Conservation (phyloP, 2,329 filamentous ascomycete genomes). For the Thielaviopsis cerberus region DNA sequence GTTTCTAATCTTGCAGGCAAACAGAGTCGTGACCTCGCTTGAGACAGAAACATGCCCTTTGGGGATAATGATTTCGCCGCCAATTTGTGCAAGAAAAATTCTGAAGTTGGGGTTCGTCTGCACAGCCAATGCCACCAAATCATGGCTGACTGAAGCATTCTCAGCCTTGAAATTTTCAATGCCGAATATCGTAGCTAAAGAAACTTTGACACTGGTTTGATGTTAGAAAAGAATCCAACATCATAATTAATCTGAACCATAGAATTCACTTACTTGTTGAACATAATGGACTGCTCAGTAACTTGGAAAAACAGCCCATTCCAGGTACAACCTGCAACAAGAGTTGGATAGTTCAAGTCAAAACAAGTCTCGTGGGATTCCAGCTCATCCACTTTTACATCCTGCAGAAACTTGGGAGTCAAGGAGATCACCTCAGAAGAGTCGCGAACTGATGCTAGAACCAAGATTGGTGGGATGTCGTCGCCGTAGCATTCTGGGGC, state of each 20-base stretch:
- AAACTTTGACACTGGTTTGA: slow-evolving; percentile 16
- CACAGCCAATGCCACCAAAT: slow-evolving; percentile 26
- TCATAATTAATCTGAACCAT: background rate
- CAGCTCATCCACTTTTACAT: background rate
- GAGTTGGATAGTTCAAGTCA: slow-evolving; percentile 33
- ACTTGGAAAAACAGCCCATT: slow-evolving; percentile 31
- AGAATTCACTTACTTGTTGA: slow-evolving; percentile 22
- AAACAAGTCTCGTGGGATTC: slow-evolving; percentile 23
- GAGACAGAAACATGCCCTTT: background rate
- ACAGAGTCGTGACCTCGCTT: slow-evolving; percentile 31
- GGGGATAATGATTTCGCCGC: background rate
- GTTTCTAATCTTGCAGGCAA: slow-evolving; percentile 15
- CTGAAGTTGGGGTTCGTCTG: slow-evolving; percentile 14
- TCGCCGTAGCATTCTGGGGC: slow-evolving; percentile 4
- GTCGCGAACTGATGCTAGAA: slow-evolving; percentile 32
- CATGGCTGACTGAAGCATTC: slow-evolving; percentile 24
- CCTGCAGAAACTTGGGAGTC: slow-evolving; percentile 15
- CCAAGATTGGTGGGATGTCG: slow-evolving; percentile 13
- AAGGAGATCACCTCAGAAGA: slow-evolving; percentile 30
- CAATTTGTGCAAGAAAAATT: background rate
- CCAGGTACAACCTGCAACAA: slow-evolving; percentile 24
- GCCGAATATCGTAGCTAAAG: slow-evolving; percentile 19
- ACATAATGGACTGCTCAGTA: slow-evolving; percentile 28
- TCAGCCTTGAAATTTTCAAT: slow-evolving; percentile 18
- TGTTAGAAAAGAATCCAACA: slow-evolving; percentile 12